These are phyloP conservation scores for Rhodamnia rubescens DNA, from an alignment of 345 rosid genomes.

Conservation along the genomic window DNA sequence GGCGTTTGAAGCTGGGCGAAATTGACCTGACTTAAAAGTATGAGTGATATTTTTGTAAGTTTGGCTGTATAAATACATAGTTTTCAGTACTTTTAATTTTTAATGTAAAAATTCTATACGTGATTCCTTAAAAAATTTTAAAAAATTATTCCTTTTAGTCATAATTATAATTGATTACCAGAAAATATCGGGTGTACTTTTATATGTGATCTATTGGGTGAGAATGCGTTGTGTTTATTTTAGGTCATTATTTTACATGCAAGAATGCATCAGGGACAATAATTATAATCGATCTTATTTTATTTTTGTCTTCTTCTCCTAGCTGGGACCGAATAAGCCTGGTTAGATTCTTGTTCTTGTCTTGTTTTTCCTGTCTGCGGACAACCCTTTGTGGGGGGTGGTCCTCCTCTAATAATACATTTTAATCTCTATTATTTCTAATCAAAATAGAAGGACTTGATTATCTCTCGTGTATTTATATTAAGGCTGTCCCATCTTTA, in stretches of 20 bases:
- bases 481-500: not conserved
- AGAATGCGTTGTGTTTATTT: not conserved
- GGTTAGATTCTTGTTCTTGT: not conserved
- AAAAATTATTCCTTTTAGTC: not conserved
- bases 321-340: not conserved
- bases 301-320: not conserved
- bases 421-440: not conserved
- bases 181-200: too few relatives aligned
- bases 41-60: not conserved
- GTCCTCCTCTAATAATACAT: not conserved
- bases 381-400: not conserved
- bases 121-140: not conserved
- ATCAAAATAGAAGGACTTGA: not conserved
- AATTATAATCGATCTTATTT: not conserved
- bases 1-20: not conserved
- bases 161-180: too few relatives aligned
- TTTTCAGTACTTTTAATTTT: too few relatives aligned
- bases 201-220: not conserved
- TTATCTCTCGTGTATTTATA: too few relatives aligned
- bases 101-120: not conserved
- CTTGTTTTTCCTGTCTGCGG: not conserved
- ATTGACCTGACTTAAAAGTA: not conserved
- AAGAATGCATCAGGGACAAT: not conserved
- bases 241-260: not conserved
- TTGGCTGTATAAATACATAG: not conserved